Evolutionary conservation across 768 basidiomycete species (phyloP), one percentile per base, ranked within the genome.

Genomic region (Tricholoma bakamatsutake): DNA sequence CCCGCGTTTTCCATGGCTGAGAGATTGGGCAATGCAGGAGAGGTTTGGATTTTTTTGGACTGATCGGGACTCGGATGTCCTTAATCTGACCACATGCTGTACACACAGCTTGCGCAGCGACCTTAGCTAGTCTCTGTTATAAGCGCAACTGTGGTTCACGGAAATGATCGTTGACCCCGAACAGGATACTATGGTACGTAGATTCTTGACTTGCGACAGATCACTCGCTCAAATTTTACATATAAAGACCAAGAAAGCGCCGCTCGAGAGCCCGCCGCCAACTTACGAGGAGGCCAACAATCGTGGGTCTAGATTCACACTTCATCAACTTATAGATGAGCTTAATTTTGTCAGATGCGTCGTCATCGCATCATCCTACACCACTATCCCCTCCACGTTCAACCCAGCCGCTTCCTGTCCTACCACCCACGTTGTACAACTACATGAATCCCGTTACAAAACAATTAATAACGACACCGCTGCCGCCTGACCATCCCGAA

Each of bases 401-500:
- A 18, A 34, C 34, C n/a, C 60, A 61, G 46, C 64, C 56, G 46
- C 55, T 46, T 46, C 51, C 46, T 28, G 56, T 45, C 30, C 42
- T 52, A 31, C 18, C 75, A 45, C 82, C 84, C 7, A 76, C 71
- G 3, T 75, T 90, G 5, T 88, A 85, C 66, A 80, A 87, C 69
- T 91, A 90, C 67, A 68, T 79, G 53, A 82, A 88, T 66, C 84
- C 87, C 1, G 24, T 43, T 0, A 88, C 84, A 0, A 77, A 81
- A 5, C 77, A 87, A 46, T 73, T 75, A 17, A 57, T 87, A 28
- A 74, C 81, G 1, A 86, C 90, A 0, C 67, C 85, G 3, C 73
- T 90, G 2, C 86, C 90, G 0, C 91, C 91, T 1, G 75, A 80
- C 56, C 86, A 93, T 64, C 91, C 90, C 0, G 83, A 90, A 70